Evolutionary conservation across 1,139 yeast species (phyloP).

Genomic region (Candida tetrigidarum): DNA sequence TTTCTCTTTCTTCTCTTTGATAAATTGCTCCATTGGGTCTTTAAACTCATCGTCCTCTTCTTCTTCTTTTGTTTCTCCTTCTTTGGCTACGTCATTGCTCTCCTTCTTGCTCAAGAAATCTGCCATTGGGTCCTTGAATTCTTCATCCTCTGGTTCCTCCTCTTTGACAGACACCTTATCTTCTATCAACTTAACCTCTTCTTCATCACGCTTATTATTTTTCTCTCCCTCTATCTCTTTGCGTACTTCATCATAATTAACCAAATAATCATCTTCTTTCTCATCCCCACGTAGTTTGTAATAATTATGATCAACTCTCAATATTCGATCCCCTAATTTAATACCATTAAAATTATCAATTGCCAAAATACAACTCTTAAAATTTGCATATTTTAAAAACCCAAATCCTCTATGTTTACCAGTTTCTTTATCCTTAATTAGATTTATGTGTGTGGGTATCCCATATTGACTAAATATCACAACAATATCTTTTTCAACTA

Average conservation of each 20-base stretch:
- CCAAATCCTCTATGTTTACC: conserved; percentile 81
- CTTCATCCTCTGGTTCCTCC: conserved; percentile 10
- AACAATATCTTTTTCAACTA: conserved; percentile 76
- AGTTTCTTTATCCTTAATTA: conserved; percentile 69
- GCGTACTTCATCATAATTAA: conserved; percentile 34
- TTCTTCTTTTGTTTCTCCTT: conserved; percentile 1
- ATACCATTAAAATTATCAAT: conserved; percentile 88
- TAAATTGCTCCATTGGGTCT: conserved; percentile 25
- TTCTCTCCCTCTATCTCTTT: conserved; percentile 19
- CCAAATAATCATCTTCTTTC: conserved; percentile 45
- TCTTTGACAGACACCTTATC: conserved; percentile 6
- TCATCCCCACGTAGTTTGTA: conserved; percentile 60
- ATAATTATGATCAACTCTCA: conserved; percentile 79
- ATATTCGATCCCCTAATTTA: conserved; percentile 55
- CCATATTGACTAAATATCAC: conserved; percentile 91
- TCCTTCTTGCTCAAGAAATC: conserved; percentile 11
- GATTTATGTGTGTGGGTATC: conserved; percentile 74
- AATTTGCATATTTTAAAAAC: conserved; percentile 82
- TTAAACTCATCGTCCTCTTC: conserved; percentile 20
- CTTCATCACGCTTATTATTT: too few species aligned
- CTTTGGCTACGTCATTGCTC: conserved; percentile 12
- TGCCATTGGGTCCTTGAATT: conserved; percentile 23
- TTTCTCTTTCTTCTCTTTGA: conserved; percentile 16
- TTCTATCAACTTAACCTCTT: conserved; percentile 8
- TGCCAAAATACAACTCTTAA: conserved; percentile 79